Percentiles rank a stretch among this genome's conserved stretches.
These are phyloP conservation scores for Scalesia atractyloides DNA, from an alignment of 129 eudicot genomes.

Conservation along the genomic window DNA sequence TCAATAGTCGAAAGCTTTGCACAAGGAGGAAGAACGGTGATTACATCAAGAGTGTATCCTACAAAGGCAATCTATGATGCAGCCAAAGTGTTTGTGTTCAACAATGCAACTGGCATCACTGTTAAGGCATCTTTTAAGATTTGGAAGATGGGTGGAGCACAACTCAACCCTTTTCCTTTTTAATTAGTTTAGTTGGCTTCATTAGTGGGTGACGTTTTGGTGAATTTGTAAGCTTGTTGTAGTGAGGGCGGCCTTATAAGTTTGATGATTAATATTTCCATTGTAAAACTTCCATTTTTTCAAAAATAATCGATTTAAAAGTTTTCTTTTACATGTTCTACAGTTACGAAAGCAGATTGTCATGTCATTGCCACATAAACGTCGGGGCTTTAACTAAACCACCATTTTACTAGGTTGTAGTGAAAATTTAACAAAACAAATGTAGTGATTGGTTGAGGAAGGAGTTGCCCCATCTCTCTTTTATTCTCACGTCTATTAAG, in stretches of 20 bases:
- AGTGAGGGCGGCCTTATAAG: not conserved
- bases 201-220: not conserved
- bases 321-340: not conserved
- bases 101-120: constrained; percentile 62
- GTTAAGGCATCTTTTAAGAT: constrained; percentile 71
- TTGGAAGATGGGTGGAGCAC: constrained; percentile 64
- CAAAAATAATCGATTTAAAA: not conserved
- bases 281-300: not conserved
- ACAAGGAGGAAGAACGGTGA: constrained; percentile 75
- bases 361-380: too few species aligned
- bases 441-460: too few species aligned
- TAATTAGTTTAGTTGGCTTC: not conserved
- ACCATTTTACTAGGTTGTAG: too few species aligned
- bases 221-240: constrained; percentile 11
- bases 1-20: constrained; percentile 84
- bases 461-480: too few species aligned
- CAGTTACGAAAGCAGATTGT: too few species aligned
- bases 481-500: too few species aligned
- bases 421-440: too few species aligned
- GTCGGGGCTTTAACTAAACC: too few species aligned
- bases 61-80: constrained; percentile 65
- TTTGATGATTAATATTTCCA: not conserved
- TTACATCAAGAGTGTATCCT: constrained; percentile 74
- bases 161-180: constrained; percentile 38
- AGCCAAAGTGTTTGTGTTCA: constrained; percentile 68